Evolutionary conservation across 768 basidiomycete genomes (phyloP).

Genomic region (Suillus fuscotomentosus): DNA sequence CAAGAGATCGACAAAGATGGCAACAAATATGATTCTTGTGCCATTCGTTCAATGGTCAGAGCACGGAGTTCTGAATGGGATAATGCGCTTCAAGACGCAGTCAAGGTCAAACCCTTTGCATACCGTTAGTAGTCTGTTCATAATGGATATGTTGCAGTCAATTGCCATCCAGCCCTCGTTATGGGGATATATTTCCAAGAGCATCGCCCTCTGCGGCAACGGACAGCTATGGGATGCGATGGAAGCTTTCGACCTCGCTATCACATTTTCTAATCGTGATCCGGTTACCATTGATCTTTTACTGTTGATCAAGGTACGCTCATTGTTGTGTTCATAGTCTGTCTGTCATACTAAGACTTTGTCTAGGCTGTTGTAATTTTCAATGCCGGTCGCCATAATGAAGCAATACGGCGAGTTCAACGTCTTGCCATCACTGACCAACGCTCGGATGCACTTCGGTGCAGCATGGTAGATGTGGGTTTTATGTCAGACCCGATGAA

Average conservation of each 20-base stretch:
- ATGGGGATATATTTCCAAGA: background rate
- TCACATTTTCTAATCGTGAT: background rate
- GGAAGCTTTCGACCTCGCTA: background rate
- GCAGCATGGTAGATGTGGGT: background rate
- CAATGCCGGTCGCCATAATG: background rate
- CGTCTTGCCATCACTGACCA: background rate
- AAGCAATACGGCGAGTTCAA: background rate
- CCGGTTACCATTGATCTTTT: background rate
- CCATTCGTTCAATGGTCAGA: background rate
- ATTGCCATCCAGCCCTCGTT: background rate
- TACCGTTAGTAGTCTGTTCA: background rate
- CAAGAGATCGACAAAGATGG: background rate
- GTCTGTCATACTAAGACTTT: background rate
- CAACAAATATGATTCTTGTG: background rate
- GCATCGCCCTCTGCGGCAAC: background rate
- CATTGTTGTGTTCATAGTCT: background rate
- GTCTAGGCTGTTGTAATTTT: background rate
- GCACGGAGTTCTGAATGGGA: background rate
- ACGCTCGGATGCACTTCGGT: background rate
- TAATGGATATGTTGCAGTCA: background rate
- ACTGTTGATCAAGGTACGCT: background rate
- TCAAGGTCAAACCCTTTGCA: background rate
- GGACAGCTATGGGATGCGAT: background rate
- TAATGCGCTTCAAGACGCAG: background rate
- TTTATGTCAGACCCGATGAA: background rate